These are phyloP conservation scores for Hippophae gyantsensis DNA, from an alignment of 306 rosid genomes.

Conservation along the genomic window DNA sequence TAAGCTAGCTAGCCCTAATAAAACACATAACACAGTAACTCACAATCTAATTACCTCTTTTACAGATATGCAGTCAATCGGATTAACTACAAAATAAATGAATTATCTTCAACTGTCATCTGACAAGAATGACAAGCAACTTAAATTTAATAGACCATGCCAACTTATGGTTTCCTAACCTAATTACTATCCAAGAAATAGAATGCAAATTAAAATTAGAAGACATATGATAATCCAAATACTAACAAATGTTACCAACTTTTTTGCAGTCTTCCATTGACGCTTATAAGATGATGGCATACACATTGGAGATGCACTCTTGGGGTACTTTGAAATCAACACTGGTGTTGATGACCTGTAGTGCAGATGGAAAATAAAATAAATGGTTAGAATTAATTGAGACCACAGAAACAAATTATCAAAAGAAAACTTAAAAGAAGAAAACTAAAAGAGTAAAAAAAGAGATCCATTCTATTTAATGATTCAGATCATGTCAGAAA, in stretches of 20 bases:
- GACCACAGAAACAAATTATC: neutral
- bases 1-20: too few species aligned
- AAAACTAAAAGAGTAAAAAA: too few species aligned
- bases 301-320: conserved; percentile 34
- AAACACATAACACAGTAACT: too few species aligned
- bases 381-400: neutral
- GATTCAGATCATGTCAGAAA: neutral
- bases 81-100: too few species aligned
- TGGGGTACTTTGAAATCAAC: conserved; percentile 34
- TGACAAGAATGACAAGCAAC: neutral
- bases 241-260: conserved; percentile 38
- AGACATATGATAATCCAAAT: neutral
- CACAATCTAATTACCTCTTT: too few species aligned
- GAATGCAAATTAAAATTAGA: too few species aligned
- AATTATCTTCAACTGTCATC: neutral
- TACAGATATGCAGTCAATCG: too few species aligned
- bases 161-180: neutral
- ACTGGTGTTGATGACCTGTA: conserved; percentile 43
- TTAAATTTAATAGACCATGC: neutral
- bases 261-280: conserved; percentile 41
- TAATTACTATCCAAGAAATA: too few species aligned
- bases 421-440: neutral
- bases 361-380: conserved; percentile 17
- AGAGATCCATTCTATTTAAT: neutral
- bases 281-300: conserved; percentile 30